Conservation (phyloP, 2,329 filamentous ascomycete genomes). For the Ceratocystis lukuohia region DNA sequence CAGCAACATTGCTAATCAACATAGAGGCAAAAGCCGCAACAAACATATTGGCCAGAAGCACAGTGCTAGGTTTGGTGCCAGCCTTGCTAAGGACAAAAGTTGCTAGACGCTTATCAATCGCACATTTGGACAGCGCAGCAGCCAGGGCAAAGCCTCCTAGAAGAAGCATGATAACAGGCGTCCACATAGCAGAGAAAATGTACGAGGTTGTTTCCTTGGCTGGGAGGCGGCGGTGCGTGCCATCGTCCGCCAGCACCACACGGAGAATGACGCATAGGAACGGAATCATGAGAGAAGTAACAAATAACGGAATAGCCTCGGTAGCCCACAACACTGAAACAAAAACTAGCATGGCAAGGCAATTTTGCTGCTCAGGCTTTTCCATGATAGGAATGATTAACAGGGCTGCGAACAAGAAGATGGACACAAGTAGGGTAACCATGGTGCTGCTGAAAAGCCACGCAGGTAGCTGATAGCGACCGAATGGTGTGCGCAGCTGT, state of each 20-base stretch:
- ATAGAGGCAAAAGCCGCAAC: conserved; percentile 96
- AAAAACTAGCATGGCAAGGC: conserved; percentile 82
- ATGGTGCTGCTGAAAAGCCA: conserved; percentile 80
- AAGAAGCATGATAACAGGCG: conserved; percentile 94
- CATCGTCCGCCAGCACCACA: conserved; percentile 65
- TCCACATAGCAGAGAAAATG: conserved; percentile 96
- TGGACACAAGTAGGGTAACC: conserved; percentile 56
- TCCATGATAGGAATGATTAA: conserved; percentile 71
- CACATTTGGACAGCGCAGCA: conserved; percentile 89
- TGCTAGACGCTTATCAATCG: conserved; percentile 93
- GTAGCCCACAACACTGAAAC: conserved; percentile 94
- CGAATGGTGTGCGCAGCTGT: conserved; percentile 66
- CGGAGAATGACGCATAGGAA: conserved; percentile 80
- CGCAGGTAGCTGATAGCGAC: conserved; percentile 57
- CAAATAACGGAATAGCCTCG: conserved; percentile 94
- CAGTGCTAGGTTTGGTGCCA: conserved; percentile 75
- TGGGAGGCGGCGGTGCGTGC: conserved; percentile 54
- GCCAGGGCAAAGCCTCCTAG: conserved; percentile 93
- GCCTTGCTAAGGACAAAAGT: conserved; percentile 94
- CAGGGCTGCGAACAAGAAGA: conserved; percentile 60
- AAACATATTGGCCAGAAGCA: conserved; percentile 96
- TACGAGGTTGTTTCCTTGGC: conserved; percentile 69
- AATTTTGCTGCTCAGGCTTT: conserved; percentile 85
- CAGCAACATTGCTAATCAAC: conserved; percentile 98
- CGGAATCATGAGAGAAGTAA: conserved; percentile 84